Base-by-base conservation (phyloP, 192 early-diverging fungal species). In the Dissophora ornata region DNA sequence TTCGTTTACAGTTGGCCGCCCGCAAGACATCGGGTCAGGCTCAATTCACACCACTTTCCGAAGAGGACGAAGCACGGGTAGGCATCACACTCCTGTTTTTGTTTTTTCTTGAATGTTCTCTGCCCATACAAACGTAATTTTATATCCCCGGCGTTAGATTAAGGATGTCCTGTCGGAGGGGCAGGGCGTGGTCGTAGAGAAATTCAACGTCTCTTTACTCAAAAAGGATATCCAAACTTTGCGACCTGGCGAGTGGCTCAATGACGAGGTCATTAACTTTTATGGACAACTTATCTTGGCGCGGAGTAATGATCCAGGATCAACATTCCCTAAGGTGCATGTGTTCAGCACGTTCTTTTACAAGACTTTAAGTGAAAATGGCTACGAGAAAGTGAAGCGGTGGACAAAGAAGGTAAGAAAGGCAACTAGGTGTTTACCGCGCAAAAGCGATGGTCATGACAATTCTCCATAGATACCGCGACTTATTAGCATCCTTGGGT, bases 221-320 rank as follows among this genome's bases (percentile, higher is more conserved):
- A 79, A 79, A 8, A 73, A 63, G 24, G 95, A 97, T 47, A 81
- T 98, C 15, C 57, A 67, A 18, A 97, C 95, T 18, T 74, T 98
- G 50, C 49, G 71, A 15, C 85, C 85, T 36, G 87, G 91, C 22
- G 67, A 82, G 19, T 98, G 97, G 97, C 83, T 98, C 9, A 97
- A 98, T 74, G 97, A 98, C 74, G 95, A 97, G 67, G 96, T 95
- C 21, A 97, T 98, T 79, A 97, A 98, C 71, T 95, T 92, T 80
- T 98, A 97, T 77, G 87, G 92, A 61, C 83, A 91, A 42, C 78
- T 98, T 44, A 83, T 96, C 15, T 86, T 90, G 62, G 79, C 85
- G 0, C 87, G 97, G 12, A 84, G 86, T 40, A 67, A 79, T 21
- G 65, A 74, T 32, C 12, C 81, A 6, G 41, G 36, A 38, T 38